Conservation (phyloP, 805 yeast genomes). For the Wickerhamomyces canadensis region DNA sequence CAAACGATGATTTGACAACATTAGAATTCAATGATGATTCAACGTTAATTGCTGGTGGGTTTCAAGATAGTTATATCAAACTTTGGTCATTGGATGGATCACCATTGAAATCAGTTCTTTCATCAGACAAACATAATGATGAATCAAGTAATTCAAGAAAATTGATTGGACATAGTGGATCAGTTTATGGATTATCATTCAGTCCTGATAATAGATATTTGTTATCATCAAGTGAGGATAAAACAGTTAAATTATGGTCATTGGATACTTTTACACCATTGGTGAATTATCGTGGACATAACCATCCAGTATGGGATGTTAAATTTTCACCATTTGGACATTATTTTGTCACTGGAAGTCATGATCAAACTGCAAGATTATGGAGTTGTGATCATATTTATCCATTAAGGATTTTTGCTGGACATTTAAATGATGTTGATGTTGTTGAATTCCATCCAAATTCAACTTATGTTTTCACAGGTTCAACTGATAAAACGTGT, state of each 20-base stretch:
- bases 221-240: slow-evolving; percentile 83
- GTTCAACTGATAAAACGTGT: slow-evolving; percentile 91
- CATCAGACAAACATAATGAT: slow-evolving; percentile 45
- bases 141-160: slow-evolving; percentile 37
- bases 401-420: slow-evolving; percentile 94
- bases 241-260: slow-evolving; percentile 91
- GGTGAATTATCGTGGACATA: slow-evolving; percentile 94
- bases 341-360: slow-evolving; percentile 96
- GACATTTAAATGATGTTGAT: slow-evolving; percentile 95
- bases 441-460: slow-evolving; percentile 95
- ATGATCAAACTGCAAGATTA: slow-evolving; percentile 93
- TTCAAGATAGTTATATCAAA: slow-evolving; percentile 85
- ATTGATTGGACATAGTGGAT: slow-evolving; percentile 88
- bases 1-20: slow-evolving; percentile 83
- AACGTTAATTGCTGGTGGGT: slow-evolving; percentile 86
- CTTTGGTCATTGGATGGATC: slow-evolving; percentile 93
- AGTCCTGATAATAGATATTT: slow-evolving; percentile 84
- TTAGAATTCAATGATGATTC: slow-evolving; percentile 85
- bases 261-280: slow-evolving; percentile 83
- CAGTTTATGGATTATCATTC: slow-evolving; percentile 86
- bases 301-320: slow-evolving; percentile 97
- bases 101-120: slow-evolving; percentile 60
- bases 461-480: slow-evolving; percentile 90
- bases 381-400: slow-evolving; percentile 99
- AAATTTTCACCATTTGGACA: slow-evolving; percentile 93